A percentile compares a stretch with the other conserved stretches of the same genome.
Evolutionary conservation across 2,329 filamentous ascomycete species (phyloP).

Genomic region (Fusarium compactum): DNA sequence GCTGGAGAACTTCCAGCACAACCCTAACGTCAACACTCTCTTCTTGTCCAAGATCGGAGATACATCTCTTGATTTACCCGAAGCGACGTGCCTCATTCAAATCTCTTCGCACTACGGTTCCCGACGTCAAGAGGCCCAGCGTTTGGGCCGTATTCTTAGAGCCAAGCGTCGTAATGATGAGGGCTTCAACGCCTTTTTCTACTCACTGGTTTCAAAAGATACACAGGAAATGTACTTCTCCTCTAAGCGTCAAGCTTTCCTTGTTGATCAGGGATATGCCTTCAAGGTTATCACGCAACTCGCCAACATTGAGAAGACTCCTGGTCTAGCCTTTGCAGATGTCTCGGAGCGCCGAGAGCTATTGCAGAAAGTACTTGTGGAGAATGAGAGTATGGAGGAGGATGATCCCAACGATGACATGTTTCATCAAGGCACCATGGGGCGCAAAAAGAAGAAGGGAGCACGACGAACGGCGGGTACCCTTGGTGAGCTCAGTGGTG

Average conservation of each 20-base stretch:
- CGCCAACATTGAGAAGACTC: slow-evolving; percentile 87
- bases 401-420: slow-evolving; percentile 70
- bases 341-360: slow-evolving; percentile 85
- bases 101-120: slow-evolving; percentile 98
- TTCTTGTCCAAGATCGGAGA: slow-evolving; percentile 98
- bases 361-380: slow-evolving; percentile 87
- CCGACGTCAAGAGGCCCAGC: slow-evolving; percentile 94
- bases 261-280: slow-evolving; percentile 97
- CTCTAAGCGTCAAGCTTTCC: slow-evolving; percentile 93
- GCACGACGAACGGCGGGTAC: slow-evolving; percentile 86
- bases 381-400: slow-evolving; percentile 81
- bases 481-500: slow-evolving; percentile 87
- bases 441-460: slow-evolving; percentile 65
- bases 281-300: slow-evolving; percentile 99
- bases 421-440: slow-evolving; percentile 59
- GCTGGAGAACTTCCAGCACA: slow-evolving; percentile 94
- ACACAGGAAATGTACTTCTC: slow-evolving; percentile 99
- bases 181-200: slow-evolving; percentile 99
- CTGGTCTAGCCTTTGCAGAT: slow-evolving; percentile 82
- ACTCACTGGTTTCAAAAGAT: slow-evolving; percentile 96
- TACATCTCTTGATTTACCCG: slow-evolving; percentile 95
- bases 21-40: slow-evolving; percentile 88
- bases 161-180: slow-evolving; percentile 97
- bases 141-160: slow-evolving; percentile 90
- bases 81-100: slow-evolving; percentile 96